These are phyloP conservation scores for Isabelozyma pseudorhagii DNA, from an alignment of 805 yeast species.

Conservation along the genomic window DNA sequence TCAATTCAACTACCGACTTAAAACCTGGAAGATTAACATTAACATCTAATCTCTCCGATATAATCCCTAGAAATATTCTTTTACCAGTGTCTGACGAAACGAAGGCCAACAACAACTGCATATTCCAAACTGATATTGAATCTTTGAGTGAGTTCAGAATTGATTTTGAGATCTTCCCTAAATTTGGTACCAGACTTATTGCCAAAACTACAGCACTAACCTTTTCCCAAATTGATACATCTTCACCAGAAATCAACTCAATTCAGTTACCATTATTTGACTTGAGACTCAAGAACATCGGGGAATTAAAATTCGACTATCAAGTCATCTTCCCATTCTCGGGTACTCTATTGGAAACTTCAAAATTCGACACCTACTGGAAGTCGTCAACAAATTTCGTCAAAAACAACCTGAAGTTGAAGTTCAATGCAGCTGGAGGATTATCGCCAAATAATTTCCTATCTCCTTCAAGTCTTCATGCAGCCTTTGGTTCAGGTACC, in stretches of 20 bases:
- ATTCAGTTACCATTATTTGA: conserved; percentile 76
- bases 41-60: conserved; percentile 70
- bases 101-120: conserved; percentile 49
- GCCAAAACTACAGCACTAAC: conserved; percentile 85
- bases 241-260: conserved; percentile 38
- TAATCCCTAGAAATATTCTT: conserved; percentile 82
- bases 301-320: conserved; percentile 72
- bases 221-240: conserved; percentile 35
- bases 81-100: conserved; percentile 67
- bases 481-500: conserved; percentile 2
- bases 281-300: conserved; percentile 74
- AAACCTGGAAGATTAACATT: conserved; percentile 83
- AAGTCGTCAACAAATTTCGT: conserved; percentile 70
- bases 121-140: conserved; percentile 80
- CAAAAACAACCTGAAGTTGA: conserved; percentile 23
- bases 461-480: conserved; percentile 28
- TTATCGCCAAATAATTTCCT: conserved; percentile 40
- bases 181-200: conserved; percentile 87
- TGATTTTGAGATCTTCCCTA: conserved; percentile 89
- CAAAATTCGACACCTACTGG: conserved; percentile 96
- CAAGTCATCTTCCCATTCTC: conserved; percentile 87
- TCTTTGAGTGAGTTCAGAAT: conserved; percentile 60
- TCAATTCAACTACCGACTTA: conserved; percentile 37
- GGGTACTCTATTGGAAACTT: conserved; percentile 80
- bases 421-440: conserved; percentile 35